Evolutionary conservation across 441 rosid species (phyloP), one percentile per base, ranked within the genome.

Genomic region (Arabidopsis lyrata): DNA sequence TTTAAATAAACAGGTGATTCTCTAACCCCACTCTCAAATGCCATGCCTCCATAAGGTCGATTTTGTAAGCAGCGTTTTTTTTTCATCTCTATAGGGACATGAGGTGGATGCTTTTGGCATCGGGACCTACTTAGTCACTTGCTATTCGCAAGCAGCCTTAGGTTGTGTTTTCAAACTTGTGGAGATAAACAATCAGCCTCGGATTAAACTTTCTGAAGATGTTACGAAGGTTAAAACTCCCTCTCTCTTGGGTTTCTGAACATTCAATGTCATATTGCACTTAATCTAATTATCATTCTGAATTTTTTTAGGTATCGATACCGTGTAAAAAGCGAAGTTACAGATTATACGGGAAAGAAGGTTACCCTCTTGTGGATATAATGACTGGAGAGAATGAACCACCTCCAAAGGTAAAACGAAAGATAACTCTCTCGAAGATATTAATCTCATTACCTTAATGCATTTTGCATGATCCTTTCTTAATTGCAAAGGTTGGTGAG

Each of bases 161-260:
- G 99, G 99, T 55, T 92, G 96, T 34, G 98, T 95, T 70, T 95
- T 90, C 83, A 95, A 95, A 86, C 99, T 95, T 74, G 99, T 95
- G 32, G 99, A 95, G 87, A 92, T 95, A 77, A 88, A 89, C 68
- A 74, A 79, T 77, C 96, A 95, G 79, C 99, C 99, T 72, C 93
- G 98, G 55, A 95, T 95, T 78, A 95, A 95, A 83, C 97, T 95
- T 45, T 95, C 99, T 35, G 98, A 95, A 85, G 98, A 95, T 83
- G 96, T 95, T 78, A 83, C 99, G 38, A 95, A 92, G 99, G 98
- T 96, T 66, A 29, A 38, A 36, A 45, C 10, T 57, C 45, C 1
- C 9, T 20, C 12, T 45, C 50, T 45, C n/a, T 27, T 16, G 1
- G 8, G 2, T 38, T 41, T 55, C 16, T 14, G 24, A 62, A 54